Evolutionary conservation across 2,329 filamentous ascomycete genomes (phyloP).

Genomic region (Xylaria sp.): DNA sequence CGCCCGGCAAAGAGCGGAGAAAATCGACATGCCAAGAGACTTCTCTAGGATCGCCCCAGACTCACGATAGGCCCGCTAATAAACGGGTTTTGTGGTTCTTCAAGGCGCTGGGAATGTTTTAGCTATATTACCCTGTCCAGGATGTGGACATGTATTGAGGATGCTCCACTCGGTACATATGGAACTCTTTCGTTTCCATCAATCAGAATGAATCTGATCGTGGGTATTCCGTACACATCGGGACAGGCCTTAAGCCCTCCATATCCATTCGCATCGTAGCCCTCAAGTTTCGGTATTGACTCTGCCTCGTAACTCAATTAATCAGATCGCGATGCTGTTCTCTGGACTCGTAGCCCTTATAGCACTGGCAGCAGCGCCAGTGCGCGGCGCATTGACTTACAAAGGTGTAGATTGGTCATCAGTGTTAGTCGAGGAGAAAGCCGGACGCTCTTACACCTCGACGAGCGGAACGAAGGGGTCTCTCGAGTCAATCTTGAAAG

Average conservation of each 20-base stretch:
- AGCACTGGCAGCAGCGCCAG: conserved; percentile 36
- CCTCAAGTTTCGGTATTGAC: neutral
- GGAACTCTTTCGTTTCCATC: conserved; percentile 35
- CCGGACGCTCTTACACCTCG: conserved; percentile 71
- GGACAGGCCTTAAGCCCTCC: conserved; percentile 17
- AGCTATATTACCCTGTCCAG: neutral
- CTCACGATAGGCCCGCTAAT: conserved; percentile 27
- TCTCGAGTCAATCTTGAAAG: conserved; percentile 71
- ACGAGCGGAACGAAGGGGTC: conserved; percentile 62
- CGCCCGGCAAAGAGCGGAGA: conserved; percentile 26
- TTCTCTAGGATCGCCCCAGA: neutral
- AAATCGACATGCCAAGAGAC: conserved; percentile 21
- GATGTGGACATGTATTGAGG: neutral
- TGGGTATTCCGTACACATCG: neutral
- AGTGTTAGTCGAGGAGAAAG: conserved; percentile 69
- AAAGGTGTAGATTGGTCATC: conserved; percentile 79
- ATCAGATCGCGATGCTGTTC: conserved; percentile 40
- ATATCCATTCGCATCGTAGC: neutral
- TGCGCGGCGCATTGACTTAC: conserved; percentile 64
- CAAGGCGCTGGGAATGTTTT: conserved; percentile 10
- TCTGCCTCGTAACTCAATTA: neutral
- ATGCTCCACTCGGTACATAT: neutral
- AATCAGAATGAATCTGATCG: conserved; percentile 24
- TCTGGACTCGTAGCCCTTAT: conserved; percentile 39
- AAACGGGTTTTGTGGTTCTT: conserved; percentile 1